phyloP scores from a whole-genome alignment of 192 early-diverging fungal species.

The Chytriomyces sp. region DNA sequence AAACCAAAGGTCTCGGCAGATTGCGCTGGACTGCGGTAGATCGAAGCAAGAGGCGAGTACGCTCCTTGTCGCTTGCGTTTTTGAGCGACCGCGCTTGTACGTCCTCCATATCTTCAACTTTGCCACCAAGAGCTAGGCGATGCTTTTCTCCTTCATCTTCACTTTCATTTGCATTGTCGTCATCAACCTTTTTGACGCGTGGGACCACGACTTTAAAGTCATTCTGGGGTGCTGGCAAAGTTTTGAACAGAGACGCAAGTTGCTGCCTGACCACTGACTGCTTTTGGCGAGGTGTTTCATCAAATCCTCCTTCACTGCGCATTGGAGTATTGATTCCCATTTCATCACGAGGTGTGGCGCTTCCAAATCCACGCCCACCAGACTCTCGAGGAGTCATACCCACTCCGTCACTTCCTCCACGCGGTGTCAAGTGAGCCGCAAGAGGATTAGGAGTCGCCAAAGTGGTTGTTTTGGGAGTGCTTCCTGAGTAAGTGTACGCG shows the following conservation, averaged over 20 bases:
- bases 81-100: conserved; percentile 60
- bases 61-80: conserved; percentile 56
- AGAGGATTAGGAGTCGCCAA: conserved; percentile 86
- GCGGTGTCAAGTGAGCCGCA: conserved; percentile 49
- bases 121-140: neutral
- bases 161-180: conserved; percentile 46
- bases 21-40: conserved; percentile 76
- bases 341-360: conserved; percentile 47
- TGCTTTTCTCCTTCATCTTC: conserved; percentile 31
- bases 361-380: conserved; percentile 24
- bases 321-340: conserved; percentile 71
- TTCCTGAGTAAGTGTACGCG: conserved; percentile 41
- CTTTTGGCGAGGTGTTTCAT: conserved; percentile 71
- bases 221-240: conserved; percentile 87
- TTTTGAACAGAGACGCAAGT: conserved; percentile 69
- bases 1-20: conserved; percentile 74
- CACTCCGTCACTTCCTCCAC: conserved; percentile 21
- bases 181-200: conserved; percentile 50
- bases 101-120: conserved; percentile 77
- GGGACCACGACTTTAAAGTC: conserved; percentile 92
- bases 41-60: conserved; percentile 62
- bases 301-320: conserved; percentile 56
- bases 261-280: conserved; percentile 70
- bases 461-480: conserved; percentile 59
- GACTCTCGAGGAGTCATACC: conserved; percentile 30